phyloP scores from a whole-genome alignment of 352 stramenopile genomes.

The Thraustotheca clavata region DNA sequence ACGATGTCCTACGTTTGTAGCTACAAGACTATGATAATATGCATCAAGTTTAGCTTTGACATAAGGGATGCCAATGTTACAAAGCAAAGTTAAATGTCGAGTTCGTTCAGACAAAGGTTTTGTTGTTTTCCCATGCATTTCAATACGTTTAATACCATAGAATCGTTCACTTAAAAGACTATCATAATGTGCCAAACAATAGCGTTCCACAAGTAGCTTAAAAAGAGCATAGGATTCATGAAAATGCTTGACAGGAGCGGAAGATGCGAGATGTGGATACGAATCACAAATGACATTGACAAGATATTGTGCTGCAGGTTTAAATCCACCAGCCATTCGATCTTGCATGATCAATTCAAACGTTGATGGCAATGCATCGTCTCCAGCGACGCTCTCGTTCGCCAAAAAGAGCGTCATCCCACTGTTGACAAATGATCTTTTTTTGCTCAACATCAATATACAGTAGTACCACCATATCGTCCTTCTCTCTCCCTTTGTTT shows the following conservation, averaged over 20 bases:
- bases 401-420: slow-evolving; percentile 16
- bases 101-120: slow-evolving; percentile 1
- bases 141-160: slow-evolving; percentile 78
- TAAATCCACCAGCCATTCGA: slow-evolving; percentile 64
- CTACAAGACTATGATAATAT: slow-evolving; percentile 17
- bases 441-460: no score
- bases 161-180: slow-evolving; percentile 74
- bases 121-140: not conserved
- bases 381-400: slow-evolving; percentile 14
- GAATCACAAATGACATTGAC: slow-evolving; percentile 60
- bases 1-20: not conserved
- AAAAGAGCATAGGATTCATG: slow-evolving; percentile 75
- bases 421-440: no score
- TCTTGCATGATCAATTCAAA: slow-evolving; percentile 86
- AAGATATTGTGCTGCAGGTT: slow-evolving; percentile 68
- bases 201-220: slow-evolving; percentile 45
- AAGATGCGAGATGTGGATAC: slow-evolving; percentile 49
- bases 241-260: slow-evolving; percentile 50
- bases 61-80: slow-evolving; percentile 9
- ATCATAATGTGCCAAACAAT: slow-evolving; percentile 71
- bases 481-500: no score
- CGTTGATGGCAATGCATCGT: slow-evolving; percentile 41
- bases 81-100: slow-evolving; percentile 1
- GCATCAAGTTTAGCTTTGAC: slow-evolving; percentile 18
- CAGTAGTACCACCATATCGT: no score